Evolutionary conservation across 2,329 filamentous ascomycete genomes (phyloP).

Genomic region (Penicillium griseofulvum): DNA sequence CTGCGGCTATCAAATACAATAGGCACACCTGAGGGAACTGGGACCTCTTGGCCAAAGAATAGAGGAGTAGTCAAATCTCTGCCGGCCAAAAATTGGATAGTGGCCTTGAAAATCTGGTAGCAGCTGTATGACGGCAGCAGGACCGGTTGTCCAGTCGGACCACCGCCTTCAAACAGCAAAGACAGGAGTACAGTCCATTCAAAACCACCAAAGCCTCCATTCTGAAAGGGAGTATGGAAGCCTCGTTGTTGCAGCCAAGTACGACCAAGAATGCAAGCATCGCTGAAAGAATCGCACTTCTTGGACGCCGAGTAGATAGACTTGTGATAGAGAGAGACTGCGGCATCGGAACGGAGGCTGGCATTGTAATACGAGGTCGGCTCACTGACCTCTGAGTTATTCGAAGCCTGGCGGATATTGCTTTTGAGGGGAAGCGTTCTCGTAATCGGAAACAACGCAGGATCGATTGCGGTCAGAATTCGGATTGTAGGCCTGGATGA

Average conservation of each 20-base stretch:
- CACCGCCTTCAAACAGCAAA: slow-evolving; percentile 74
- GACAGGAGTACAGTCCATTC: slow-evolving; percentile 85
- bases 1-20: slow-evolving; percentile 74
- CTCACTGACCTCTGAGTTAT: slow-evolving; percentile 37
- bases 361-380: slow-evolving; percentile 88
- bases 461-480: slow-evolving; percentile 71
- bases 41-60: slow-evolving; percentile 37
- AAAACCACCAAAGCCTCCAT: slow-evolving; percentile 87
- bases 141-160: slow-evolving; percentile 66
- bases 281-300: slow-evolving; percentile 69
- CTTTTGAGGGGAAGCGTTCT: slow-evolving; percentile 71
- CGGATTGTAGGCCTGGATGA: slow-evolving; percentile 47
- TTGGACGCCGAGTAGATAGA: slow-evolving; percentile 68
- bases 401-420: slow-evolving; percentile 61
- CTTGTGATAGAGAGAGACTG: slow-evolving; percentile 71
- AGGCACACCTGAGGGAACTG: slow-evolving; percentile 53
- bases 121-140: slow-evolving; percentile 80
- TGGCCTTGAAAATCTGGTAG: slow-evolving; percentile 92
- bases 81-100: slow-evolving; percentile 78
- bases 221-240: slow-evolving; percentile 65
- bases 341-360: slow-evolving; percentile 73
- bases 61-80: slow-evolving; percentile 71
- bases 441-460: slow-evolving; percentile 64
- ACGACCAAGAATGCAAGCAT: slow-evolving; percentile 81
- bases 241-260: slow-evolving; percentile 89